Base-by-base conservation (phyloP, 345 rosid genomes). In the Aethionema arabicum region DNA sequence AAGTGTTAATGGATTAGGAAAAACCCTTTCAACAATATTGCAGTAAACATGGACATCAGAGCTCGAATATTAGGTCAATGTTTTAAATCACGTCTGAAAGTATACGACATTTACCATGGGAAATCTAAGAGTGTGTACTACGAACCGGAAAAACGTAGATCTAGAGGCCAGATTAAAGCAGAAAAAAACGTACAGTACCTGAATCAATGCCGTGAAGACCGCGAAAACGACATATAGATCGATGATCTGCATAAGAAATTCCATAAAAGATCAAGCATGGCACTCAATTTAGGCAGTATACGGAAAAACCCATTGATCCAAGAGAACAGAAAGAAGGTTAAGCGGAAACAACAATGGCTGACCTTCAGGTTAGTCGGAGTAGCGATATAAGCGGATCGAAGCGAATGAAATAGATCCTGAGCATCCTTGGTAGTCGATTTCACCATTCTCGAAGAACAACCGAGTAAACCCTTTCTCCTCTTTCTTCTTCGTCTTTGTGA, bases 141-240 rank as follows among this genome's bases (percentile, higher is more conserved):
- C 7, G 45, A 45, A 2, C 15, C 51, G 57, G 57, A 32, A 32
- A 54, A 72, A 43, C 32, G 32, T 31, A 67, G 77, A 70, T 70
- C 65, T 51, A 50, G 29, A 48, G 42, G 11, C 13, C n/a, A 46
- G 8, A 5, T 13, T 30, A 30, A 2, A 60, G 29, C 0, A 29
- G 5, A 32, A 12, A 10, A 12, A 9, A 15, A 27, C 16, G 8
- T 12, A 12, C 11, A 52, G 12, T 63, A 90, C 99, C 97, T 92
- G 97, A 52, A 89, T 85, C 67, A 92, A 39, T 56, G 97, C 96
- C 5, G 98, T 85, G 70, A 77, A 77, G 60, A 87, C 82, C 8
- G 97, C 87, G 36, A 89, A 93, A 38, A 76, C 83, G 48, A 87
- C 95, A 42, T 87, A 93, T 10, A 87, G 75, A 76, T 93, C 99